Evolutionary conservation across 306 rosid species (phyloP), one percentile per base, ranked within the genome.

Genomic region (Lupinus albus): DNA sequence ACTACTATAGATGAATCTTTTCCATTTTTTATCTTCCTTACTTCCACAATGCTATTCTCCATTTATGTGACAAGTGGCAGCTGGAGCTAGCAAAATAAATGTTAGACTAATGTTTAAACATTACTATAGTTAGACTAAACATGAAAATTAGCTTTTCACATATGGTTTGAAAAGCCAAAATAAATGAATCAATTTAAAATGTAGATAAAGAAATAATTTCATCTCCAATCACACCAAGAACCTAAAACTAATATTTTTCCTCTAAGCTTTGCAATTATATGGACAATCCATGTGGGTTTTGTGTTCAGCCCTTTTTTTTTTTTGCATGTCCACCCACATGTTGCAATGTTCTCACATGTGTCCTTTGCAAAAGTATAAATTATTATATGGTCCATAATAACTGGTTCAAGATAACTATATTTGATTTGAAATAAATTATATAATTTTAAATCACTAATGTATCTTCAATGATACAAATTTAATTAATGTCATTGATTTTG

Each of bases 241-340:
- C 7, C 64, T 41, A 7, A 25, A 5, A 25, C 11, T 32, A 38
- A 17, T 25, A 8, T 48, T 28, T 20, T 25, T 25, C 62, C 62
- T 10, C 7, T 49, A 1, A 55, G 39, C 60, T 67, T 66, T 71
- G 30, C 20, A 25, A 11, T 49, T 17, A 17, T 64, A 51, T 77
- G 51, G 72, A 86, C 84, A 75, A 9, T 75, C 76, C 87, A 84
- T 80, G 85, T 81, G 88, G 70, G 57, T 68, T 61, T 77, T 75
- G 76, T 50, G 83, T 68, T 81, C 83, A 42, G 7, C 77, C 41
- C 61, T 33, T 67, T 71, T 49, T 66, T 33, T 67, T 71, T 49
- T 65, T 65, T 13, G 47, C 53, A 45, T 71, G 60, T 75, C 68
- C 76, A 71, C 85, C 83, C 83, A 76, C 84, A 77, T 73, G 81